Evolutionary conservation across 176 grass and related monocot genomes (phyloP), one percentile per base, ranked within the genome.

Genomic region (Panicum miliaceum): DNA sequence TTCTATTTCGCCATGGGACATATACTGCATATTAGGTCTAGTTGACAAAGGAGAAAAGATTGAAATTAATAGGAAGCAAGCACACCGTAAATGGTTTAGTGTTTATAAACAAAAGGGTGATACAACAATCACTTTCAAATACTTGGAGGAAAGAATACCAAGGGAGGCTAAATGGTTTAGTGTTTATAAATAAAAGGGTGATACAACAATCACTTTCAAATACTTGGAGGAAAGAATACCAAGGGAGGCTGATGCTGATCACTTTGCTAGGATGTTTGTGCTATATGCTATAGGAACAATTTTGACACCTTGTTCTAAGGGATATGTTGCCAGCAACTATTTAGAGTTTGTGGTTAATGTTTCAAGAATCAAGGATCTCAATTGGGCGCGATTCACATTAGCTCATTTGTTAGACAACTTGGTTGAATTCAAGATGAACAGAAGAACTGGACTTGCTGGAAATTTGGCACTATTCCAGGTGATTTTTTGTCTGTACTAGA

Each of bases 401-500:
- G 68, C 47, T 0, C 23, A 47, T 45, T 46, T 46, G 67, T 47
- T 15, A 1, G n/a, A 71, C 23, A 20, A 26, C 4, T 6, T 47
- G 42, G 42, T 5, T 8, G 0, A 9, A 15, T 48, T 72, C 69
- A 72, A 72, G n/a, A 4, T 13, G 13, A 48, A 1, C 13, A 72
- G 0, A 29, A 73, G 43, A 73, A 73, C 22, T 27, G 25, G 69
- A 29, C 69, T 73, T 50, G 43, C 19, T 50, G 69, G 69, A 50
- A 73, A 73, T 73, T 50, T 73, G 69, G 45, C 42, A 45, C 25
- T 71, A 7, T n/a, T 71, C 5, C 68, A 48, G 68, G 68, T 71
- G 23, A 6, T 26, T 47, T 71, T 26, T 47, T 41, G 9, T 64
- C 14, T 5, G 10, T 45, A 43, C 3, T 14, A 25, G 20, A 13